Conservation (phyloP, 768 basidiomycete species). For the Candolleomyces aberdarensis region DNA sequence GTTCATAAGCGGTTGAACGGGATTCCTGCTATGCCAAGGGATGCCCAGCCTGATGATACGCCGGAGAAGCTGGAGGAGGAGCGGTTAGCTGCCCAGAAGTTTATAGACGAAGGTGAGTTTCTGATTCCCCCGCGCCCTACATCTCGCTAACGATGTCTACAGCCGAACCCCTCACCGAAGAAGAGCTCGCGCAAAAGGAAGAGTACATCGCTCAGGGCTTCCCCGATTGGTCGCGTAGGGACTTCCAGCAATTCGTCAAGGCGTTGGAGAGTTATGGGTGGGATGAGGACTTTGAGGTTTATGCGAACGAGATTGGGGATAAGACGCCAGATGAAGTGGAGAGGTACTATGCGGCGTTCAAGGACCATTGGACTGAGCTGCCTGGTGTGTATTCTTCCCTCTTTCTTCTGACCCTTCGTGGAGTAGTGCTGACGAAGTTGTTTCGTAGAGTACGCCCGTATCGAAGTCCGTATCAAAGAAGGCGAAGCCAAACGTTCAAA, state of each 20-base stretch:
- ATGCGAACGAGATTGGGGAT: constrained; percentile 81
- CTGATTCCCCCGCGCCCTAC: background rate
- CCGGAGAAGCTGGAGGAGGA: constrained; percentile 85
- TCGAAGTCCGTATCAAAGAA: constrained; percentile 79
- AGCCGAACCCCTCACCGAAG: constrained; percentile 91
- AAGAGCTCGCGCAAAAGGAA: constrained; percentile 81
- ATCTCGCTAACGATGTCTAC: background rate
- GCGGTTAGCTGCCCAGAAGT: constrained; percentile 71
- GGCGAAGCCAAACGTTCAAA: constrained; percentile 90
- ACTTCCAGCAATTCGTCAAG: constrained; percentile 89
- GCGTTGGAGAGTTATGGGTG: constrained; percentile 69
- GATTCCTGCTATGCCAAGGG: constrained; percentile 61
- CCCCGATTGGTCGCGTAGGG: constrained; percentile 86
- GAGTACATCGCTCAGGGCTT: constrained; percentile 76
- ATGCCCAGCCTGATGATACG: constrained; percentile 68
- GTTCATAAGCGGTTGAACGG: constrained; percentile 76
- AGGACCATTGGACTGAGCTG: constrained; percentile 85
- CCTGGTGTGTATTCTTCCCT: constrained; percentile 48
- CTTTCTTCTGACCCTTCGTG: background rate
- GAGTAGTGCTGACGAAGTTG: background rate
- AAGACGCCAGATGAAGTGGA: constrained; percentile 78
- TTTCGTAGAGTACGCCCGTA: constrained; percentile 67
- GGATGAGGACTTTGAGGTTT: constrained; percentile 61
- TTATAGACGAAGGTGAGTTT: constrained; percentile 77
- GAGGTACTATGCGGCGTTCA: constrained; percentile 79